Conservation (phyloP, 116 monocot species). For the Iris pallida region DNA sequence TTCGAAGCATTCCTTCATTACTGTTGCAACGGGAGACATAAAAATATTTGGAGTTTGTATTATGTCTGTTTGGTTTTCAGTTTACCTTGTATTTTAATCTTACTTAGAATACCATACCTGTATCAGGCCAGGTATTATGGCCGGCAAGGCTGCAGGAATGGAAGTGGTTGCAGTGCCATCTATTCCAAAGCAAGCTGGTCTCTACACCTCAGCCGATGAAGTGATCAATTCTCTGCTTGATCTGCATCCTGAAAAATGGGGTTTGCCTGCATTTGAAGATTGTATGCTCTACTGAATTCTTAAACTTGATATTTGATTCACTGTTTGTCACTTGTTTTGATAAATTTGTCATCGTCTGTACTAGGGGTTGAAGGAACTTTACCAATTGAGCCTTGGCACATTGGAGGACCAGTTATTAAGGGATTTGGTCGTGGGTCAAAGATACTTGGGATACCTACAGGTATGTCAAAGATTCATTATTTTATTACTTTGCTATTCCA, state of each 20-base stretch:
- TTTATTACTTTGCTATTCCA: not conserved
- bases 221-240: slow-evolving; percentile 92
- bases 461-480: slow-evolving; percentile 23
- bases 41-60: not conserved
- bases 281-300: slow-evolving; percentile 42
- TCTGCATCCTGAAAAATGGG: slow-evolving; percentile 78
- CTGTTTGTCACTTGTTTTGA: not conserved
- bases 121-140: slow-evolving; percentile 62
- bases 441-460: slow-evolving; percentile 90
- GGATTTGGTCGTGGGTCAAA: slow-evolving; percentile 92
- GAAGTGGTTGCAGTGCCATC: slow-evolving; percentile 77
- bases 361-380: slow-evolving; percentile 83
- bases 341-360: slow-evolving; percentile 2
- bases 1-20: no score
- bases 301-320: not conserved
- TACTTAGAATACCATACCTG: not conserved
- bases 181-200: slow-evolving; percentile 50
- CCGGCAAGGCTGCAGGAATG: slow-evolving; percentile 89
- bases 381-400: slow-evolving; percentile 79
- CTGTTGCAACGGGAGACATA: no score
- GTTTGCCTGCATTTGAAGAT: slow-evolving; percentile 77
- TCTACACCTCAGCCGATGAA: slow-evolving; percentile 59
- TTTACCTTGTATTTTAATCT: not conserved
- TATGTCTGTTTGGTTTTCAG: not conserved
- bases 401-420: slow-evolving; percentile 88